These are phyloP conservation scores for Neopestalotiopsis sp. DNA, from an alignment of 2,329 filamentous ascomycete species.

Conservation along the genomic window DNA sequence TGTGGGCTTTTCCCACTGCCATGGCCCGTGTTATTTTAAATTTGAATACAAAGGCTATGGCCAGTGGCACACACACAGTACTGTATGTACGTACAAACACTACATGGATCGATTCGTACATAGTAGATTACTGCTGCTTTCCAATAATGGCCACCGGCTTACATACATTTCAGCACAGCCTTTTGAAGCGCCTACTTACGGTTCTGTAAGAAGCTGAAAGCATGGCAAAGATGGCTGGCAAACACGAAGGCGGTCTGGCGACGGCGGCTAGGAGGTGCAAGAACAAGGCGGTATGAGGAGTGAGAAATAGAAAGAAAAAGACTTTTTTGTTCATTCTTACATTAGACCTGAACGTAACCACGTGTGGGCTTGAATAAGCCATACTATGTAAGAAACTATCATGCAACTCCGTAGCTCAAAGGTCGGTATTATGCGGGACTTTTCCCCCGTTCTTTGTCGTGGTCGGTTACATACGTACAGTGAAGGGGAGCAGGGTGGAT, in stretches of 20 bases:
- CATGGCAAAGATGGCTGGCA: not conserved
- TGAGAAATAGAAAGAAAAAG: not conserved
- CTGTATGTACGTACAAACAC: not conserved
- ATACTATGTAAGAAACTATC: constrained; percentile 2
- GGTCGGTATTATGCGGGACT: not conserved
- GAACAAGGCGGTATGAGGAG: not conserved
- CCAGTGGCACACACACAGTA: not conserved
- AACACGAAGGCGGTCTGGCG: not conserved
- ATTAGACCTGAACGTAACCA: not conserved
- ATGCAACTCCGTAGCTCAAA: not conserved
- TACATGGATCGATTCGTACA: not conserved
- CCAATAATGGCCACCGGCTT: not conserved
- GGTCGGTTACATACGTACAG: not conserved
- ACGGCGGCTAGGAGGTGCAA: not conserved
- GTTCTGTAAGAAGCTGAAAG: not conserved
- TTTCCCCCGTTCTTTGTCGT: not conserved
- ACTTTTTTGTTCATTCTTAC: not conserved
- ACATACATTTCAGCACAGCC: not conserved
- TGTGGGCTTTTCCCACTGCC: not conserved
- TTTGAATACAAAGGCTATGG: not conserved
- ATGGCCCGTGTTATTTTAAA: not conserved
- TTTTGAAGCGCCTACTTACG: not conserved
- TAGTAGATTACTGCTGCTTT: not conserved
- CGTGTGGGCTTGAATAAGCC: not conserved
- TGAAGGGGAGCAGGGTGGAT: not conserved